phyloP scores from a whole-genome alignment of 495 filamentous ascomycete genomes.

The Xylaria scruposa region DNA sequence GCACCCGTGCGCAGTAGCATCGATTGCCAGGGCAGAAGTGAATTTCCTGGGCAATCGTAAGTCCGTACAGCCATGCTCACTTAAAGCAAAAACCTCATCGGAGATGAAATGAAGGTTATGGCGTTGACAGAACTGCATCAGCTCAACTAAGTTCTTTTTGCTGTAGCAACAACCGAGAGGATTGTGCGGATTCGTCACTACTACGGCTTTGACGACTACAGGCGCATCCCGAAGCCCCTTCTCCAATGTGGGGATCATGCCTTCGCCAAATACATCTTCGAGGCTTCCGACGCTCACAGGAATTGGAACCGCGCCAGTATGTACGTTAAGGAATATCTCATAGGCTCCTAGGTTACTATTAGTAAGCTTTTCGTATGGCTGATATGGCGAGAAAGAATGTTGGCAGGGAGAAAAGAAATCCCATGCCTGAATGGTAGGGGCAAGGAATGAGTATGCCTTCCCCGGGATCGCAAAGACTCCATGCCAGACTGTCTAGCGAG shows the following conservation, averaged over 20 bases:
- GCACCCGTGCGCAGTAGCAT: background rate
- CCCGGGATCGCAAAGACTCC: background rate
- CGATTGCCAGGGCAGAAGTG: background rate
- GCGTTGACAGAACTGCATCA: background rate
- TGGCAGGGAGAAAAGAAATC: background rate
- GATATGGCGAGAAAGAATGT: background rate
- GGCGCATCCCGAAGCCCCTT: background rate
- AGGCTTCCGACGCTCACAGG: background rate
- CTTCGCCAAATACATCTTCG: background rate
- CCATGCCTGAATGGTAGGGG: background rate
- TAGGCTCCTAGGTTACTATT: background rate
- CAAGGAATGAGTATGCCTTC: background rate
- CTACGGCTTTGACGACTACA: background rate
- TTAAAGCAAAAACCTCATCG: background rate
- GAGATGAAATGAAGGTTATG: background rate
- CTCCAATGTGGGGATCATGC: background rate
- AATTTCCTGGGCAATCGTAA: background rate
- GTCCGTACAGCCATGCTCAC: background rate
- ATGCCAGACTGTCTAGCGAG: background rate
- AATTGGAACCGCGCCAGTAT: background rate
- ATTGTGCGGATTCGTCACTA: background rate
- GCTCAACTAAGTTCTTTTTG: background rate
- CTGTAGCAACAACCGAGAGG: slow-evolving; percentile 1
- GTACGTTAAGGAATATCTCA: background rate
- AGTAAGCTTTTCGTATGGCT: background rate